Evolutionary conservation across 108 stramenopile species (phyloP).

Genomic region (Halocafeteria seosinensis): DNA sequence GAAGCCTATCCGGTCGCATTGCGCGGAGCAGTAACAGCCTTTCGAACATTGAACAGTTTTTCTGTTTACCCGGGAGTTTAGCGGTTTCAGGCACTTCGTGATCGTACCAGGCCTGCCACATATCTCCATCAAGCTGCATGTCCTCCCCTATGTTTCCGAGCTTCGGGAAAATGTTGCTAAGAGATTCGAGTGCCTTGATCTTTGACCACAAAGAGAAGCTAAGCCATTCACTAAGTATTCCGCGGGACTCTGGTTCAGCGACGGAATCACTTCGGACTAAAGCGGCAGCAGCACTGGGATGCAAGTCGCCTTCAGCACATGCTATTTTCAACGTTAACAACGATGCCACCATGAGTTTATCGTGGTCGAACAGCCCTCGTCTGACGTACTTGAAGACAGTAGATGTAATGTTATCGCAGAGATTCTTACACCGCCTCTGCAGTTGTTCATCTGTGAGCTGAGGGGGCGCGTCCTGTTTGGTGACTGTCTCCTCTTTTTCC

Average conservation of each 20-base stretch:
- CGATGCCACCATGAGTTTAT: conserved; percentile 19
- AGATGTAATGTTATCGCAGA: conserved; percentile 7
- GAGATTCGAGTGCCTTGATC: conserved; percentile 48
- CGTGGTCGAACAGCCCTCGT: conserved; percentile 30
- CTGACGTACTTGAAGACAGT: conserved; percentile 28
- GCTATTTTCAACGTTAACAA: conserved; percentile 21
- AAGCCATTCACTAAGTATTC: conserved; percentile 52
- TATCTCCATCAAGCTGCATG: conserved; percentile 17
- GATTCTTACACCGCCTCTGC: conserved; percentile 9
- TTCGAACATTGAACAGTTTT: conserved; percentile 25
- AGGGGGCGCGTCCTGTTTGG: not conserved
- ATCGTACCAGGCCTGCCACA: conserved; percentile 32
- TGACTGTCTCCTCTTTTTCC: not conserved
- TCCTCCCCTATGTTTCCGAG: conserved; percentile 19
- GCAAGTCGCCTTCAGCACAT: not conserved
- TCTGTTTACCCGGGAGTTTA: conserved; percentile 26
- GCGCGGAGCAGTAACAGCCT: conserved; percentile 29
- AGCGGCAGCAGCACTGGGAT: not conserved
- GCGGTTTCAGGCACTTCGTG: conserved; percentile 17
- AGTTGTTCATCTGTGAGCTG: conserved; percentile 42
- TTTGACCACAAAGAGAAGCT: conserved; percentile 46
- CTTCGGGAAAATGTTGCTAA: conserved; percentile 6
- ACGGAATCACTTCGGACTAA: conserved; percentile 1
- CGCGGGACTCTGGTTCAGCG: conserved; percentile 33
- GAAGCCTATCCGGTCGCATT: conserved; percentile 37